Conservation (phyloP, 2,329 filamentous ascomycete genomes). For the Arthroderma sp. region DNA sequence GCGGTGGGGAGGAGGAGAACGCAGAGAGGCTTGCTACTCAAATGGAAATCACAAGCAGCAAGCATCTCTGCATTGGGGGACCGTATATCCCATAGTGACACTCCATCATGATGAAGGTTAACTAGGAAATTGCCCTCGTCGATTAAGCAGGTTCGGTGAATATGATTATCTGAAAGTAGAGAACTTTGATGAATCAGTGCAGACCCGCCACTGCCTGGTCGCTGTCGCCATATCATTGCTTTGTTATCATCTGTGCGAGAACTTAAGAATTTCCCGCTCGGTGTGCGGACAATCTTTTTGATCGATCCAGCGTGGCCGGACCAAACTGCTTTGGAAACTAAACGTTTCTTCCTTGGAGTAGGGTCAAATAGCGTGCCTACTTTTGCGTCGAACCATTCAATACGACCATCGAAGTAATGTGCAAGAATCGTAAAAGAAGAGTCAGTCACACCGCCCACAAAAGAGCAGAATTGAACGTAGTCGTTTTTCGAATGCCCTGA, state of each 20-base stretch:
- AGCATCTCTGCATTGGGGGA: slow-evolving; percentile 45
- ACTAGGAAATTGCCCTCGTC: slow-evolving; percentile 66
- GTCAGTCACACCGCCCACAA: slow-evolving; percentile 49
- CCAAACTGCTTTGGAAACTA: slow-evolving; percentile 56
- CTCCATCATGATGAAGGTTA: slow-evolving; percentile 57
- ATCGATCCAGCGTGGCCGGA: slow-evolving; percentile 71
- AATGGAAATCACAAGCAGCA: slow-evolving; percentile 43
- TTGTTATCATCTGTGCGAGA: slow-evolving; percentile 69
- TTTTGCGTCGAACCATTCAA: slow-evolving; percentile 68
- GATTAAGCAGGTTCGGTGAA: slow-evolving; percentile 67
- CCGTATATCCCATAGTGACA: slow-evolving; percentile 71
- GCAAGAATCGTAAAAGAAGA: slow-evolving; percentile 60
- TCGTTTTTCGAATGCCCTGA: slow-evolving; percentile 26
- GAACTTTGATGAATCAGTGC: slow-evolving; percentile 53
- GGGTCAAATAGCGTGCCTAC: slow-evolving; percentile 73
- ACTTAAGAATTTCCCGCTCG: slow-evolving; percentile 64
- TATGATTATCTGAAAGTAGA: slow-evolving; percentile 54
- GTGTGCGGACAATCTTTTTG: slow-evolving; percentile 76
- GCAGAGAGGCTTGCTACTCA: slow-evolving; percentile 62
- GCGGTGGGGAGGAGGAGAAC: slow-evolving; percentile 56
- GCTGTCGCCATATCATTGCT: slow-evolving; percentile 70
- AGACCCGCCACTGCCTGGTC: slow-evolving; percentile 37
- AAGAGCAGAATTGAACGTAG: slow-evolving; percentile 59
- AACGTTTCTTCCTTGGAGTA: slow-evolving; percentile 43
- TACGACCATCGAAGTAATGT: slow-evolving; percentile 73